Evolutionary conservation across 2,329 filamentous ascomycete genomes (phyloP), one percentile per base, ranked within the genome.

Genomic region (Niveomyces coronatus): DNA sequence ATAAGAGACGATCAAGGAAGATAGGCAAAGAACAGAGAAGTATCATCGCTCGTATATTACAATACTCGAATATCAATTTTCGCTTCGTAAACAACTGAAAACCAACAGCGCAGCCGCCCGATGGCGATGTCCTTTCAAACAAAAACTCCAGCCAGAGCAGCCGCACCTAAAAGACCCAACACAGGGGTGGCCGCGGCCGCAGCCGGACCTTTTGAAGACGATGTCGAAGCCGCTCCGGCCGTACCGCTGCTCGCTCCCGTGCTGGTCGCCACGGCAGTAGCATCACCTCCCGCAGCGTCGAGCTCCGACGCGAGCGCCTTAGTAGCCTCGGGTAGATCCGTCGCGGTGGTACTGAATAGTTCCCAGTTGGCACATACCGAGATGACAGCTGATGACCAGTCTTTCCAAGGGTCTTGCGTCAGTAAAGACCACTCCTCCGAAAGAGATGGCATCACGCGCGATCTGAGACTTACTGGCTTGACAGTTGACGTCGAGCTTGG

Each of bases 261-360:
- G 22, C 26, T 27, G 20, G 32, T 35, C 4, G 38, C 18, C 8
- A 24, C 27, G n/a, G n/a, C n/a, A n/a, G n/a, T n/a, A 27, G 32
- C 20, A 20, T 18, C 20, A 17, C 14, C 28, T 9, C 29, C 29
- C 14, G 32, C 38, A 11, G 31, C 37, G 10, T 31, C 37, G 3
- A 40, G 38, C 14, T 40, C 38, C 11, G 38, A 40, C 5, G 38
- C 38, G 9, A 40, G 38, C 8, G 38, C 38, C 32, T 40, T 31
- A n/a, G 38, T 40, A 10, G 38, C 38, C 19, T 31, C 32, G 1
- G 38, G 32, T 9, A 35, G 27, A 28, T 40, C 38, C 11, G 32
- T 18, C 5, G 32, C 38, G 15, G 27, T 31, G 15, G 38, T 31
- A 23, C 38, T 35, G n/a, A 23, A 24, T n/a, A 40, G 15, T 22